phyloP scores from a whole-genome alignment of 2,329 filamentous ascomycete species.

The Botrytis cinerea region DNA sequence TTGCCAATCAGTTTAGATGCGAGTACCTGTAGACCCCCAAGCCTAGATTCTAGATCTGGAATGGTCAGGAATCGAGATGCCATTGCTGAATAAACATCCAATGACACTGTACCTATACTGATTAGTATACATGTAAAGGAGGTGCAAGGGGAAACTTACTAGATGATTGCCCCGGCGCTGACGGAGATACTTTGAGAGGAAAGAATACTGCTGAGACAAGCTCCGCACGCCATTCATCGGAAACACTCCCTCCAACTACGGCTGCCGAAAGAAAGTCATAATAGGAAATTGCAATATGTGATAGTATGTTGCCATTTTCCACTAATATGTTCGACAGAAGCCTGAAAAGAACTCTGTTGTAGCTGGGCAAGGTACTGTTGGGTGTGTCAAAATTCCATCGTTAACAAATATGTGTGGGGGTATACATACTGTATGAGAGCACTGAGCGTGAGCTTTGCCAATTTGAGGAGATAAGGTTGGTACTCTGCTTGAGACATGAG shows the following conservation, averaged over 20 bases:
- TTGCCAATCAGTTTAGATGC: conserved; percentile 35
- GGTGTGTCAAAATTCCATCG: conserved; percentile 1
- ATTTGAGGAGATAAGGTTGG: conserved; percentile 31
- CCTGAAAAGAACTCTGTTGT: conserved; percentile 29
- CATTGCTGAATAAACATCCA: conserved; percentile 38
- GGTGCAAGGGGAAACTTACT: not conserved
- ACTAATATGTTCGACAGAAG: conserved; percentile 36
- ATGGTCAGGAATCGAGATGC: conserved; percentile 40
- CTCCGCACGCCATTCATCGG: conserved; percentile 11
- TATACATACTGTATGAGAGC: conserved; percentile 37
- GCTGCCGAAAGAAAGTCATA: conserved; percentile 39
- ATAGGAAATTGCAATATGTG: conserved; percentile 36
- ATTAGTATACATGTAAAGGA: conserved; percentile 1
- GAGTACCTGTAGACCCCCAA: conserved; percentile 35
- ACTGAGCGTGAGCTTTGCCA: conserved; percentile 35
- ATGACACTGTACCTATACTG: conserved; percentile 27
- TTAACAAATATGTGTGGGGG: not conserved
- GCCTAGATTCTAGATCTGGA: conserved; percentile 33
- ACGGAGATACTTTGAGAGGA: not conserved
- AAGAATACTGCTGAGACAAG: conserved; percentile 12
- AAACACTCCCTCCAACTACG: conserved; percentile 18
- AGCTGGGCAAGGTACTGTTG: conserved; percentile 19
- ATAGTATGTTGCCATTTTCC: conserved; percentile 31
- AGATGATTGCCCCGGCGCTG: not conserved
- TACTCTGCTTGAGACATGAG: conserved; percentile 39